Evolutionary conservation across 495 filamentous ascomycete species (phyloP).

Genomic region (Aspergillus steynii): DNA sequence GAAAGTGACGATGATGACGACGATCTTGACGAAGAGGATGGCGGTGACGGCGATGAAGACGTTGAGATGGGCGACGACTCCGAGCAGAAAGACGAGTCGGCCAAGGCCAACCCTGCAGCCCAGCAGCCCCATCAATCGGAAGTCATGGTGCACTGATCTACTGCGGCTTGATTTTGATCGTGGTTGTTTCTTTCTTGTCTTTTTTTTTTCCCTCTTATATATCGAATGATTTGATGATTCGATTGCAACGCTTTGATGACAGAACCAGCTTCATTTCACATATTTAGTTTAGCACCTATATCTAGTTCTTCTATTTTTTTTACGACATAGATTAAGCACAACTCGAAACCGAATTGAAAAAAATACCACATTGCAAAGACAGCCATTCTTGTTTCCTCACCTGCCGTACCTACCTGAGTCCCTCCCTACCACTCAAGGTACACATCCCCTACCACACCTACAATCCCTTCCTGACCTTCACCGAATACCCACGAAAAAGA

Average conservation of each 20-base stretch:
- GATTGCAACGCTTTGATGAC: constrained; percentile 40
- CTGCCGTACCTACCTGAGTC: too few species aligned
- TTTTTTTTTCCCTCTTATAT: constrained; percentile 12
- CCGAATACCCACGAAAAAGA: neutral
- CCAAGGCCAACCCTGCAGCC: constrained; percentile 34
- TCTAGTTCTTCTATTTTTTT: constrained; percentile 20
- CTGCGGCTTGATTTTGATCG: neutral
- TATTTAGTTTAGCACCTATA: constrained; percentile 15
- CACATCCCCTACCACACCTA: too few species aligned
- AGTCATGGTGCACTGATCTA: constrained; percentile 52
- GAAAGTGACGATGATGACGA: constrained; percentile 91
- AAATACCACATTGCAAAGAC: neutral
- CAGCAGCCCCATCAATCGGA: constrained; percentile 45
- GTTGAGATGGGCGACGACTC: constrained; percentile 79
- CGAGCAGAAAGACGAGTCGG: constrained; percentile 42
- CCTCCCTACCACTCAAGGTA: too few species aligned
- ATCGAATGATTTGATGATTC: constrained; percentile 31
- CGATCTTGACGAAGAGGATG: constrained; percentile 74
- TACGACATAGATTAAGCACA: constrained; percentile 34
- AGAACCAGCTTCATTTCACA: constrained; percentile 14
- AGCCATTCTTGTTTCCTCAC: too few species aligned
- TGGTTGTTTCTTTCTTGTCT: neutral
- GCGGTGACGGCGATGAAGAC: constrained; percentile 69
- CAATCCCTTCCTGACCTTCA: neutral
- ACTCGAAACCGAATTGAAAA: constrained; percentile 4